Conservation (phyloP, 2,329 filamentous ascomycete species). For the Escovopsis weberi region DNA sequence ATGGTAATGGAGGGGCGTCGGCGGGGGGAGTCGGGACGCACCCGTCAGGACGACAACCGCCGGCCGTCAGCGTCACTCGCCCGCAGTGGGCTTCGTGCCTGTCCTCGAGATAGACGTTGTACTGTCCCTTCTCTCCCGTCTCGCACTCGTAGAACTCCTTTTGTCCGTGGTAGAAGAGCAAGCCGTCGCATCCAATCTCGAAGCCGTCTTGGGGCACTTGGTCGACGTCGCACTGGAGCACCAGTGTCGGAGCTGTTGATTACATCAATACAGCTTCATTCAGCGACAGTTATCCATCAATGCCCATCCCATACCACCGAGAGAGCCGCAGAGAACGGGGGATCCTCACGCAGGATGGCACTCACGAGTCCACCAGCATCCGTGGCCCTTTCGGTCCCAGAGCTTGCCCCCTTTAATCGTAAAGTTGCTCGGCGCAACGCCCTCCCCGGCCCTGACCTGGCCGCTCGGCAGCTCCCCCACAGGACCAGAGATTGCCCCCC, state of each 20-base stretch:
- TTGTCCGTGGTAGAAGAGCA: constrained; percentile 35
- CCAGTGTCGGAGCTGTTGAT: constrained; percentile 34
- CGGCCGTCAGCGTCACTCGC: constrained; percentile 29
- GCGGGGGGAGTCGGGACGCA: constrained; percentile 5
- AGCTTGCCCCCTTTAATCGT: constrained; percentile 40
- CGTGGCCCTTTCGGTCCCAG: constrained; percentile 39
- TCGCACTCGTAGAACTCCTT: constrained; percentile 45
- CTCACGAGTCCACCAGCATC: constrained; percentile 49
- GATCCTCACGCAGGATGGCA: constrained; percentile 3
- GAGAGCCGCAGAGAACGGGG: background rate
- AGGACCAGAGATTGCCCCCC: constrained; percentile 32
- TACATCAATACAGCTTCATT: background rate
- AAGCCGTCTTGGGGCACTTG: constrained; percentile 39
- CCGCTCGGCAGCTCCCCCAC: constrained; percentile 48
- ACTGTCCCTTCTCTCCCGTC: constrained; percentile 34
- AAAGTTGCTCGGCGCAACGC: constrained; percentile 32
- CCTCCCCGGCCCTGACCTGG: constrained; percentile 37
- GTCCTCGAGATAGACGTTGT: constrained; percentile 37
- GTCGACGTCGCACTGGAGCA: constrained; percentile 47
- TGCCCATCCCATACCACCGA: background rate
- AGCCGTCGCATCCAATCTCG: constrained; percentile 36
- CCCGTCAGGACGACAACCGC: constrained; percentile 19
- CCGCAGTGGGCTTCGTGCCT: constrained; percentile 30
- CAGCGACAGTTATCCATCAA: too few relatives aligned
- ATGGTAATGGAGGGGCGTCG: constrained; percentile 5